Percentiles rank a stretch among this genome's conserved stretches.
phyloP scores from a whole-genome alignment of 164 flowering plant genomes.

The Piper longum region DNA sequence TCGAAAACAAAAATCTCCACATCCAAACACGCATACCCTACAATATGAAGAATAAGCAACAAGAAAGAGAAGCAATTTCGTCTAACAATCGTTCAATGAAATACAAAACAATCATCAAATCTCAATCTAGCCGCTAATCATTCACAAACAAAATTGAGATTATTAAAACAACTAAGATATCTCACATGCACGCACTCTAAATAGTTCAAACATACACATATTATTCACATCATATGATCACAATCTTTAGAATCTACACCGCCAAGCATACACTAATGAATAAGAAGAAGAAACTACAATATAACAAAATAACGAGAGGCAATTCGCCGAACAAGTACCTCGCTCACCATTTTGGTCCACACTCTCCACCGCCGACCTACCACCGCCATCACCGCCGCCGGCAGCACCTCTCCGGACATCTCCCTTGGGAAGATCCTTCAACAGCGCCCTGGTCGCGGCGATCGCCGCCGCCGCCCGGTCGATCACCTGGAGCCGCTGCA shows the following conservation, averaged over 20 bases:
- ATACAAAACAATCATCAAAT: too few species aligned
- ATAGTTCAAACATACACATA: too few species aligned
- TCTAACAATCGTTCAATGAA: too few species aligned
- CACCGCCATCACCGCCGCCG: slow-evolving; percentile 3
- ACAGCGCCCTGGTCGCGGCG: slow-evolving; percentile 58
- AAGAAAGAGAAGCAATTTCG: too few species aligned
- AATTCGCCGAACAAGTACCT: not conserved
- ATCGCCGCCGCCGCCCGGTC: slow-evolving; percentile 93
- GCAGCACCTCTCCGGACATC: slow-evolving; percentile 1
- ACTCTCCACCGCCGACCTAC: not conserved
- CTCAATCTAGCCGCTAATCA: too few species aligned
- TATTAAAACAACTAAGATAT: too few species aligned
- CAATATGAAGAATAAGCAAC: too few species aligned
- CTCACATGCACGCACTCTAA: too few species aligned
- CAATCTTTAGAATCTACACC: not conserved
- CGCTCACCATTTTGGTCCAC: not conserved
- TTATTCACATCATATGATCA: too few species aligned
- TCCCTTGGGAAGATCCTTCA: slow-evolving; percentile 23
- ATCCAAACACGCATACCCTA: too few species aligned
- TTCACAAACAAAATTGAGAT: too few species aligned
- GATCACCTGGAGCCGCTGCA: slow-evolving; percentile 80
- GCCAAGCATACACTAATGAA: not conserved
- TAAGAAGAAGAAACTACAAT: not conserved
- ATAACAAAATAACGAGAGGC: not conserved
- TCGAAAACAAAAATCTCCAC: too few species aligned